These are phyloP conservation scores for Chrysoporthe puriensis DNA, from an alignment of 2,329 filamentous ascomycete species.

Conservation along the genomic window DNA sequence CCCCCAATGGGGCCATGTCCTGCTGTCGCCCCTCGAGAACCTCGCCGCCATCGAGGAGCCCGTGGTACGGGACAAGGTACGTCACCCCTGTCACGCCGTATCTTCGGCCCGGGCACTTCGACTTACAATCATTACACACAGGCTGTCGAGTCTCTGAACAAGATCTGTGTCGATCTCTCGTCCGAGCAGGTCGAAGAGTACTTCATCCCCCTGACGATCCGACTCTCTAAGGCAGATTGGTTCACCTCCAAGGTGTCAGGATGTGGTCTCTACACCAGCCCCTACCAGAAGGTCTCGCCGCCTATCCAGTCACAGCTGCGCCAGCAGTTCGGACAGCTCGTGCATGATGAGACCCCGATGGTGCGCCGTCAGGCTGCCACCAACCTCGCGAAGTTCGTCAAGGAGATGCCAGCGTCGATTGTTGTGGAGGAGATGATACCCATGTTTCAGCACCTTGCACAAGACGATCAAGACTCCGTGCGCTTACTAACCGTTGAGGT, in stretches of 20 bases:
- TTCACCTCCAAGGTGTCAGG: slow-evolving; percentile 99
- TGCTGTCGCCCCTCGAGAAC: slow-evolving; percentile 96
- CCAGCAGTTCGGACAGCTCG: slow-evolving; percentile 88
- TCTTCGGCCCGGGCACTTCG: slow-evolving; percentile 23
- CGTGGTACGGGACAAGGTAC: slow-evolving; percentile 94
- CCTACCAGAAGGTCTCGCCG: slow-evolving; percentile 88
- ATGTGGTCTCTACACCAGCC: slow-evolving; percentile 90
- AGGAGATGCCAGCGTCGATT: slow-evolving; percentile 88
- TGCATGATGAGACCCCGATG: slow-evolving; percentile 99
- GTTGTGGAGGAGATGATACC: slow-evolving; percentile 99
- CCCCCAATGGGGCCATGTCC: slow-evolving; percentile 89
- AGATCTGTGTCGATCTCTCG: slow-evolving; percentile 93
- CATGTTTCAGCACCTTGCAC: slow-evolving; percentile 93
- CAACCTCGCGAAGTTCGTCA: slow-evolving; percentile 96
- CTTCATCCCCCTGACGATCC: slow-evolving; percentile 93
- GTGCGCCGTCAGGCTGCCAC: slow-evolving; percentile 95
- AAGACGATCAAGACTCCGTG: slow-evolving; percentile 97
- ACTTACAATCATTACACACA: slow-evolving; percentile 41
- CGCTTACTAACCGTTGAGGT: slow-evolving; percentile 94
- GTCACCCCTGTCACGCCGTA: slow-evolving; percentile 30
- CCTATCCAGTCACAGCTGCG: slow-evolving; percentile 89
- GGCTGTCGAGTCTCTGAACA: slow-evolving; percentile 99
- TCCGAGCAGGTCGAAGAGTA: slow-evolving; percentile 93
- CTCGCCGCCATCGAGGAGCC: slow-evolving; percentile 98
- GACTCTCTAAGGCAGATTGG: slow-evolving; percentile 99